Conservation (phyloP, 345 rosid genomes). For the Garcia nutans region DNA sequence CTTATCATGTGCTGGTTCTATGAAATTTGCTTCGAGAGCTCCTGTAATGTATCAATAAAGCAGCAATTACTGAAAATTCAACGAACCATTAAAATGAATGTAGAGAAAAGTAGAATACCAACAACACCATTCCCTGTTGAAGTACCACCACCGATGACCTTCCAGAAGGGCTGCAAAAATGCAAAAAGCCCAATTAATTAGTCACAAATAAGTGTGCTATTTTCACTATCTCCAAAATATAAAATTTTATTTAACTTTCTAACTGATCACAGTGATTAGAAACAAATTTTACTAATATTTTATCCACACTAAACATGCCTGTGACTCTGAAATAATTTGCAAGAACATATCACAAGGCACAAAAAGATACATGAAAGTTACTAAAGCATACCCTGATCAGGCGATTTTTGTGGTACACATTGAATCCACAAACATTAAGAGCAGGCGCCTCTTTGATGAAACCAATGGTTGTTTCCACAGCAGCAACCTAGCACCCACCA, state of each 20-base stretch:
- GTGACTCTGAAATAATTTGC: neutral
- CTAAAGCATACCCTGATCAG: conserved; percentile 68
- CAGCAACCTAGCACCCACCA: conserved; percentile 38
- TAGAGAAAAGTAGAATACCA: conserved; percentile 47
- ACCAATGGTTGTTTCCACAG: conserved; percentile 71
- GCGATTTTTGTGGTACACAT: conserved; percentile 91
- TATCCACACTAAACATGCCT: neutral
- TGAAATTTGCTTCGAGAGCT: conserved; percentile 92
- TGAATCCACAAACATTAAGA: conserved; percentile 57
- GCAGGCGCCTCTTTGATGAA: conserved; percentile 68
- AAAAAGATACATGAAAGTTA: conserved; percentile 4
- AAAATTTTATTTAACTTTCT: neutral
- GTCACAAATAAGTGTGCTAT: conserved; percentile 11
- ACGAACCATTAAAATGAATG: conserved; percentile 10
- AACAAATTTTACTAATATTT: neutral
- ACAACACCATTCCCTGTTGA: conserved; percentile 65
- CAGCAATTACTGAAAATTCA: conserved; percentile 19
- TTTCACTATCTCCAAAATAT: neutral
- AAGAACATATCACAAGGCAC: conserved; percentile 5
- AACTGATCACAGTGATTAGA: neutral
- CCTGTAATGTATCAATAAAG: conserved; percentile 46
- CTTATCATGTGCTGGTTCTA: conserved; percentile 97
- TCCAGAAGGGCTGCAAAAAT: conserved; percentile 85
- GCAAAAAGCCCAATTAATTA: conserved; percentile 25
- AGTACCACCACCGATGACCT: conserved; percentile 57